phyloP scores from a whole-genome alignment of 805 yeast genomes.

The Spathaspora arborariae region DNA sequence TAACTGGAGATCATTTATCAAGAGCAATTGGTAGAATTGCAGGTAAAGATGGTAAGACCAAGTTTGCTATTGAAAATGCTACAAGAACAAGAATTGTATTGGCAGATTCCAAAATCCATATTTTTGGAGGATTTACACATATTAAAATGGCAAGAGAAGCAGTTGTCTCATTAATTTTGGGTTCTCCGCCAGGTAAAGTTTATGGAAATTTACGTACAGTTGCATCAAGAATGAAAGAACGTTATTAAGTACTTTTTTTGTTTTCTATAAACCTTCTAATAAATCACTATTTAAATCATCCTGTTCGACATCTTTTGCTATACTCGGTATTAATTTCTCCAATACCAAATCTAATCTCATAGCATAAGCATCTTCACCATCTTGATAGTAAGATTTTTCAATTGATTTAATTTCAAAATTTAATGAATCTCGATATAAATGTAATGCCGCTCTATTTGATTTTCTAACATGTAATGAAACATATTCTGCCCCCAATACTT shows the following conservation, averaged over 20 bases:
- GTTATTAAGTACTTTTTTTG: conserved; percentile 51
- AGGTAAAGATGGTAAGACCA: conserved; percentile 98
- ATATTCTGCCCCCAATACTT: conserved; percentile 73
- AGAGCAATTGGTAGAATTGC: conserved; percentile 99
- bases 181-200: conserved; percentile 98
- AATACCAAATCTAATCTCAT: conserved; percentile 72
- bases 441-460: conserved; percentile 91
- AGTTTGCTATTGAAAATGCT: conserved; percentile 97
- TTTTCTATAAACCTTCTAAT: conserved; percentile 18
- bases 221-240: conserved; percentile 95
- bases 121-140: conserved; percentile 94
- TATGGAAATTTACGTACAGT: conserved; percentile 96
- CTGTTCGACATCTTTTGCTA: conserved; percentile 38
- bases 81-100: conserved; percentile 96
- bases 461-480: conserved; percentile 92
- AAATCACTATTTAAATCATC: conserved; percentile 52
- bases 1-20: conserved; percentile 92
- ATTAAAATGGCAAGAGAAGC: conserved; percentile 98
- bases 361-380: conserved; percentile 96
- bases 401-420: conserved; percentile 77
- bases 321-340: conserved; percentile 60
- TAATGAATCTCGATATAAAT: conserved; percentile 81
- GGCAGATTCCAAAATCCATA: conserved; percentile 96
- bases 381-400: conserved; percentile 89
- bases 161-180: conserved; percentile 89